Conservation (phyloP, 164 flowering plant species). For the Piper longum region DNA sequence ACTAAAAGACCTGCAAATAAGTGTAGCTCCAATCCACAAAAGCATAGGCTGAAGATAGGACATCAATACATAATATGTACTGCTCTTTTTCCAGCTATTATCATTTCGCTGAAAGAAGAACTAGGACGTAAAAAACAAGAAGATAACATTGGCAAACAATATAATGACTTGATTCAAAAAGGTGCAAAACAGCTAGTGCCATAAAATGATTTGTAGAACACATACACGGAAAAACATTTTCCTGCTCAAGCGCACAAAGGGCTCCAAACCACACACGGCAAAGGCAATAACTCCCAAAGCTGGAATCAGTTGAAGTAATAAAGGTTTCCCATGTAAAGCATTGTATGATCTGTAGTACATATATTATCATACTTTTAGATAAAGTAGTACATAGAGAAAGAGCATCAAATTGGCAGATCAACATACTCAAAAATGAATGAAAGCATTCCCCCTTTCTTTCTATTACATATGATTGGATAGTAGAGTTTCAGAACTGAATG, state of each 20-base stretch:
- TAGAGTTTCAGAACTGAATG: too few relatives aligned
- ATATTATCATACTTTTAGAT: neutral
- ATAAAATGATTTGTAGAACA: neutral
- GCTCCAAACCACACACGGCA: conserved; percentile 72
- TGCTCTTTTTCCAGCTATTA: conserved; percentile 67
- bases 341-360: conserved; percentile 40
- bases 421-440: too few relatives aligned
- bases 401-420: too few relatives aligned
- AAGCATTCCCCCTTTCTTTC: too few relatives aligned
- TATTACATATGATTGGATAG: too few relatives aligned
- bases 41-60: conserved; percentile 76
- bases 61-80: conserved; percentile 41
- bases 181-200: neutral
- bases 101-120: conserved; percentile 44
- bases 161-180: neutral
- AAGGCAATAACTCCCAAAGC: conserved; percentile 56
- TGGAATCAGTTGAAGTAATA: conserved; percentile 44
- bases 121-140: neutral
- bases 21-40: conserved; percentile 75
- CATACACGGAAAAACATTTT: conserved; percentile 47
- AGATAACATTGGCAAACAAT: neutral
- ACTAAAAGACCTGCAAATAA: conserved; percentile 61
- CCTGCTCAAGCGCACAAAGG: conserved; percentile 52
- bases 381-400: too few relatives aligned
- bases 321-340: conserved; percentile 34